Evolutionary conservation across 2,329 filamentous ascomycete genomes (phyloP), one percentile per base, ranked within the genome.

Genomic region (Colletotrichum destructivum): DNA sequence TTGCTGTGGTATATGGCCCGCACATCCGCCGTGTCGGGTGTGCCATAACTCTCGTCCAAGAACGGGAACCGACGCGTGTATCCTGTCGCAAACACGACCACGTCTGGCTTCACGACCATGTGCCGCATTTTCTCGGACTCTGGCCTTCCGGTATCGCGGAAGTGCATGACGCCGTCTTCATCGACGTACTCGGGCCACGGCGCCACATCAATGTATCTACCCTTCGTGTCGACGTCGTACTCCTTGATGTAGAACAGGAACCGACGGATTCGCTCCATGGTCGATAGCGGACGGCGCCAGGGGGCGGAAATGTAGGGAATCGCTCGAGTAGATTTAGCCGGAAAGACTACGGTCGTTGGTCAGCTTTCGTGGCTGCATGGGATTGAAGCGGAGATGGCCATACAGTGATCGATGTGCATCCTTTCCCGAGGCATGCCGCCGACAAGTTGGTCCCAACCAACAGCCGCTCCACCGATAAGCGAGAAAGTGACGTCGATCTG

Each of bases 1-100:
- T 77, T 78, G 5, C 76, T 67, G 26, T 79, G 80, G 76, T 90
- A 90, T 46, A 91, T 82, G 26, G 85, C 82, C 18, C 88, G 85
- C 16, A 90, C 85, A 69, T 86, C 84, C 13, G 84, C 80, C 57
- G 89, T 84, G 62, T 84, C 79, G 5, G 87, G 84, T 2, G 78
- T 81, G 0, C 87, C 84, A 63, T 79, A 79, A 16, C 61, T 66
- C 16, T 72, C 67, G 46, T 79, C 76, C 1, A 82, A 73, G 71
- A 81, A 82, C 0, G 78, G 77, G 71, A 83, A 82, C 13, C 69
- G 69, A 21, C 78, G 77, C 7, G 74, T 73, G 66, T 83, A 84
- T 13, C 82, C 81, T 1, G 82, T 83, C 3, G 80, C 79, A n/a
- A 81, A 76, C 51, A 84, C 73, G 23, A 83, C 64, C 7, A 82